Evolutionary conservation across 257 asterid species (phyloP).

Genomic region (Plantago elongata): DNA sequence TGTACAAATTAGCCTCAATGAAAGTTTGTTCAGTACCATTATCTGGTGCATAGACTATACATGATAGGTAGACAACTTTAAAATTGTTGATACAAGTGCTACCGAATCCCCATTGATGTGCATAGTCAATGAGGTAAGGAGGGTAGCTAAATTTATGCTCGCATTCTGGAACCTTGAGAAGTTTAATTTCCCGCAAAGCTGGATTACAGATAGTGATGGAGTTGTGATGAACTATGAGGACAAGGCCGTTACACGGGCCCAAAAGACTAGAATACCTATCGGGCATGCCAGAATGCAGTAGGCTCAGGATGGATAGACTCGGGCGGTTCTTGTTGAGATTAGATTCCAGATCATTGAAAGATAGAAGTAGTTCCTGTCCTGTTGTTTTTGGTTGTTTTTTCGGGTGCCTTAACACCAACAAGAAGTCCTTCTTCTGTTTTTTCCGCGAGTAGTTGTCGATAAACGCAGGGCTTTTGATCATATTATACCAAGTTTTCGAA

Average conservation of each 20-base stretch:
- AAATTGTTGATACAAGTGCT: neutral
- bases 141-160: no score
- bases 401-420: neutral
- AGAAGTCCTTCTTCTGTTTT: neutral
- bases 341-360: neutral
- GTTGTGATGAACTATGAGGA: neutral
- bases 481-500: conserved; percentile 21
- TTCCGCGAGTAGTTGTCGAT: conserved; percentile 12
- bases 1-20: conserved; percentile 4
- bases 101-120: neutral
- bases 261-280: neutral
- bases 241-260: conserved; percentile 9
- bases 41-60: neutral
- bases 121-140: neutral
- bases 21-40: neutral
- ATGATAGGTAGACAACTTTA: neutral
- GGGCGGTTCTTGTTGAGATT: neutral
- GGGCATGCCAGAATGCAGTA: neutral
- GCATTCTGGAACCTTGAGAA: neutral
- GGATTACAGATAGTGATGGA: conserved; percentile 16
- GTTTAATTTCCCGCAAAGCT: neutral
- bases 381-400: neutral
- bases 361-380: neutral
- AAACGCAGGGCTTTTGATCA: conserved; percentile 20
- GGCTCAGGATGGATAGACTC: neutral